Base-by-base conservation (phyloP, 352 stramenopile species). In the Halophytophthora batemanensis region DNA sequence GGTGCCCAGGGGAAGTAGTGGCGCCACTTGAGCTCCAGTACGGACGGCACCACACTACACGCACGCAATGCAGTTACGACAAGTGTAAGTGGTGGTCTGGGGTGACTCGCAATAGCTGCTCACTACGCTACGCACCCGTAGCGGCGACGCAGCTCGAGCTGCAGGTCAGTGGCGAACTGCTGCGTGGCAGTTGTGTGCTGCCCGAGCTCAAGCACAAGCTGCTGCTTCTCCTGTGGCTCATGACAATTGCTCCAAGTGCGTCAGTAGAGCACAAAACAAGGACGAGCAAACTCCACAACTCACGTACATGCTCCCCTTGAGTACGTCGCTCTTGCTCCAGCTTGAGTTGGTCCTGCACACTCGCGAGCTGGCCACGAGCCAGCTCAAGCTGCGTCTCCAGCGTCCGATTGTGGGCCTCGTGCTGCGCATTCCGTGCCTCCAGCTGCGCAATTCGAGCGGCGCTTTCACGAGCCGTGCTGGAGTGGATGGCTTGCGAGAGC, bases 121-220 rank as follows among this genome's bases (percentile, higher is more conserved):
- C n/a, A n/a, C 5, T n/a, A 34, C 40, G 28, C 19, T 17, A 61
- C 68, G 42, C 36, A 88, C 74, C 74, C 77, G 45, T 86, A 85
- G 42, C 77, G 77, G 48, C 73, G 77, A 17, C 65, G 68, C 7
- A 89, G 39, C 43, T 86, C 69, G 25, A 37, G 37, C 33, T 82
- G 74, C 23, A 87, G 53, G 29, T 85, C 73, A 14, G 53, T 54
- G 11, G 65, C 64, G 53, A 87, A 89, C 64, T 87, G 61, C 51
- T 80, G 66, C 33, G 67, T 74, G 21, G 66, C 60, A 14, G 47
- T 51, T 12, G 40, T 67, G 44, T 79, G 63, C 1, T 29, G 29
- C 3, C 50, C 45, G 13, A 73, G 49, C n/a, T 70, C 48, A 43
- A 67, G 64, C 22, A 67, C 53, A 33, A 64, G 42, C 18, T 58